Base-by-base conservation (phyloP, 768 basidiomycete genomes). In the Suillus subluteus region DNA sequence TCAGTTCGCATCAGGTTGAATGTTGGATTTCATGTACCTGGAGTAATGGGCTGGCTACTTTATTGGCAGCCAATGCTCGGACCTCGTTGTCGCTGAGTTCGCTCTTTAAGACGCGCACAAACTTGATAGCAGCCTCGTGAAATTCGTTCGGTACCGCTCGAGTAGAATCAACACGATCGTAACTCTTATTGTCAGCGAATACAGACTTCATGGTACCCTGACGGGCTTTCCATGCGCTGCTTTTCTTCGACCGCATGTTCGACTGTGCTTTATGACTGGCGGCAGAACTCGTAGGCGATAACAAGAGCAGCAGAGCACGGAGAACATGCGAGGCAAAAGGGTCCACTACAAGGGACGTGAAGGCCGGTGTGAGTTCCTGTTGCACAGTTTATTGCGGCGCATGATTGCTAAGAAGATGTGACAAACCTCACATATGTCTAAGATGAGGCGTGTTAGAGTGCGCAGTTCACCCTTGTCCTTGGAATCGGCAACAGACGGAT, bases 271-370 rank as follows among this genome's bases (percentile, higher is more conserved):
- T 71, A 18, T 83, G 67, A 35, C 79, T 82, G 5, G 78, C 78
- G 16, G 80, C 68, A 5, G 84, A 82, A 2, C 87, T 72, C 37
- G 82, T 78, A 0, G 94, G 92, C 16, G 87, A 88, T n/a, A 98
- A 82, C 52, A 98, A 82, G 6, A 91, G 74, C 16, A 98, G 84
- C 3, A 98, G 78, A 30, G 91, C 87, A 44, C 96, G 90, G 56
- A 97, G 69, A 52, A 96, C 93, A 70, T 98, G 97, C 0, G 97
- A 96, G 43, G 91, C 95, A 72, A 95, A 97, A 40, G 91, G 89
- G 71, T 97, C 89, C 81, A 90, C 88, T 48, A 97, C 79, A 54
- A 96, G 85, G 9, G 82, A 79, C 0, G 87, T 76, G 41, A 96
- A 80, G 4, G 78, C 76, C 0, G 90, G 88, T 1, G 88, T 72